Base-by-base conservation (phyloP, 192 early-diverging fungal genomes). In the Linnemannia exigua region DNA sequence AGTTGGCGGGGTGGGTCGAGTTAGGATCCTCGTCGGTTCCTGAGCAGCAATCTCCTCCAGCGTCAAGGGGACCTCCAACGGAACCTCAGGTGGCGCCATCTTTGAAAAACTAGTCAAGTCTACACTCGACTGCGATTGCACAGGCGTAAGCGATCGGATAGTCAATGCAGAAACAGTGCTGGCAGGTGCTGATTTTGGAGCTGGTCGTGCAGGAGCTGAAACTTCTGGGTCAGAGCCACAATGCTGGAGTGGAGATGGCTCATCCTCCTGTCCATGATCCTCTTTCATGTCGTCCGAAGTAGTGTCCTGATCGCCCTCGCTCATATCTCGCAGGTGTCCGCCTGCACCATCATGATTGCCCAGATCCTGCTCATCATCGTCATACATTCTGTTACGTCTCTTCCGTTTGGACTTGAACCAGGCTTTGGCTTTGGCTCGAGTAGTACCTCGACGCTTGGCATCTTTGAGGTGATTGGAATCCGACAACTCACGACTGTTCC, bases 391-490 rank as follows among this genome's bases (percentile, higher is more conserved):
- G 54, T 74, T 76, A 5, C 74, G 51, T 58, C 54, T 75, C 54
- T 86, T 86, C 38, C 70, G 63, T 16, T 86, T 86, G 5, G 78
- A 48, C 31, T 80, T 86, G 33, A 86, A 79, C 84, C 84, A 86
- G 8, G 84, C 84, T 41, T 86, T 86, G 31, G 84, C 79, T 47
- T 86, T 86, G 4, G 84, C 78, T 20, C 78, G 58, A 0, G 77
- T 66, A 35, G 84, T 80, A 31, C 79, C 75, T 35, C 75, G 78
- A 20, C 78, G 50, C 70, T 77, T 86, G 25, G 76, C 46, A 25
- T 86, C 84, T 41, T 77, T 86, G 66, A 36, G 50, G 17, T 72
- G 74, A 33, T 33, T 77, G 0, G 79, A 70, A 36, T 86, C 84
- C 9, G 84, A 79, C 19, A 80, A 44, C 1, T 86, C 84, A 5